Base-by-base conservation (phyloP, 2,329 filamentous ascomycete genomes). In the Coniella lustricola region DNA sequence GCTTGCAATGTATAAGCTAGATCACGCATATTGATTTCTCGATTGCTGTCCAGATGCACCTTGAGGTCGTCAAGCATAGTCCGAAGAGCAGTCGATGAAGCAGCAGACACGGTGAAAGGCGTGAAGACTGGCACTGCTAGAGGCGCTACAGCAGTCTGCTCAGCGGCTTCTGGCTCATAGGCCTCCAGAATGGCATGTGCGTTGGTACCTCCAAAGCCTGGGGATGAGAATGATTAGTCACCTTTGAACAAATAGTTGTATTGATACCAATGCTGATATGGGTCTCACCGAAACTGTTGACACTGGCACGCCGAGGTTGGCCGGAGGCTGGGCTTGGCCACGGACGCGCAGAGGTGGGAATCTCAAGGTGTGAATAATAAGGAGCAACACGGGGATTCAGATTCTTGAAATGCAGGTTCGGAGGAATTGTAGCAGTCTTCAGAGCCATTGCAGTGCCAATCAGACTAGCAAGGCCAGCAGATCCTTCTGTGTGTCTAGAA, bases 291-390 rank as follows among this genome's bases (percentile, higher is more conserved):
- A 35, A 47, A 14, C 18, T 32, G 36, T 50, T 50, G 36, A 50
- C 43, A 22, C 48, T 50, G 14, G 37, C 48, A 13, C 48, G 33
- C 7, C 48, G 13, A 3, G 48, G 43, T n/a, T 35, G 29, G 7
- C 44, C 49, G 13, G n/a, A 10, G 8, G 44, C 18, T 18, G 20
- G 1, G 10, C 13, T n/a, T n/a, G 49, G 49, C 49, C 49, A 51
- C 1, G 32, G 72, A 62, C 14, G 53, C 57, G 13, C 75, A 75
- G 52, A 77, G 72, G 21, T 64, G 62, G 50, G 72, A 71, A 42
- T 25, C 13, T 31, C n/a, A 2, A 49, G 41, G 13, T 34, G 3
- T 3, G 9, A 13, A 8, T 17, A 44, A 25, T 37, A 45, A 7
- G 41, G 41, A n/a, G 18, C 35, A 13, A 49, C 14, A 7, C 25